A percentile compares a stretch with the other conserved stretches of the same genome.
Conservation (phyloP, 2,329 filamentous ascomycete genomes). For the Penicillium sp. region DNA sequence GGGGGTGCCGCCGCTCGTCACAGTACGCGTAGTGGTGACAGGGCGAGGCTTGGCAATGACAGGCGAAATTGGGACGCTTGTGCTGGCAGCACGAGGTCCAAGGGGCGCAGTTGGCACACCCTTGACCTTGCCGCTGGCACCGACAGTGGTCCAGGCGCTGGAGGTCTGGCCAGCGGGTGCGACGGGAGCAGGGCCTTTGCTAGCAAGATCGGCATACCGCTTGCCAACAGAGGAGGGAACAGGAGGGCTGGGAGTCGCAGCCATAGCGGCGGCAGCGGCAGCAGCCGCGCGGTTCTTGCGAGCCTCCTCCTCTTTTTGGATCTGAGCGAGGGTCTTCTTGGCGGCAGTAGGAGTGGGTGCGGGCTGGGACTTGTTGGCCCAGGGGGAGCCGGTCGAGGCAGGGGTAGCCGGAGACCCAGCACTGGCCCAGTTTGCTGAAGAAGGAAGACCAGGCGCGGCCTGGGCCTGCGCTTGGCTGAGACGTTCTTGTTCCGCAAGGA, state of each 20-base stretch:
- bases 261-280: constrained; percentile 45
- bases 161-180: constrained; percentile 45
- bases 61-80: constrained; percentile 39
- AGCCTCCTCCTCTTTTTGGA: constrained; percentile 91
- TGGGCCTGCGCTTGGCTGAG: constrained; percentile 62
- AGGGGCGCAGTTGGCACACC: constrained; percentile 54
- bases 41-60: constrained; percentile 56
- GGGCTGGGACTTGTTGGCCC: constrained; percentile 52
- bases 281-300: constrained; percentile 73
- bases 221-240: constrained; percentile 62
- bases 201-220: constrained; percentile 90
- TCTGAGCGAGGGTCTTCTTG: constrained; percentile 92
- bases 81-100: constrained; percentile 50
- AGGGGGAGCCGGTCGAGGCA: constrained; percentile 49
- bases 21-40: constrained; percentile 50
- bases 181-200: constrained; percentile 62
- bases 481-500: constrained; percentile 75
- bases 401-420: constrained; percentile 66
- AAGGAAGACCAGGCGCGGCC: constrained; percentile 73
- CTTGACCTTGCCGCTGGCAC: constrained; percentile 89
- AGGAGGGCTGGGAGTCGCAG: constrained; percentile 45
- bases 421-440: constrained; percentile 85
- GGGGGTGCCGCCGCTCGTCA: constrained; percentile 48
- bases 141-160: constrained; percentile 88
- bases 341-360: constrained; percentile 43